A percentile compares a stretch with the other conserved stretches of the same genome.
These are phyloP conservation scores for Alternaria ventricosa DNA, from an alignment of 2,329 filamentous ascomycete genomes.

Conservation along the genomic window DNA sequence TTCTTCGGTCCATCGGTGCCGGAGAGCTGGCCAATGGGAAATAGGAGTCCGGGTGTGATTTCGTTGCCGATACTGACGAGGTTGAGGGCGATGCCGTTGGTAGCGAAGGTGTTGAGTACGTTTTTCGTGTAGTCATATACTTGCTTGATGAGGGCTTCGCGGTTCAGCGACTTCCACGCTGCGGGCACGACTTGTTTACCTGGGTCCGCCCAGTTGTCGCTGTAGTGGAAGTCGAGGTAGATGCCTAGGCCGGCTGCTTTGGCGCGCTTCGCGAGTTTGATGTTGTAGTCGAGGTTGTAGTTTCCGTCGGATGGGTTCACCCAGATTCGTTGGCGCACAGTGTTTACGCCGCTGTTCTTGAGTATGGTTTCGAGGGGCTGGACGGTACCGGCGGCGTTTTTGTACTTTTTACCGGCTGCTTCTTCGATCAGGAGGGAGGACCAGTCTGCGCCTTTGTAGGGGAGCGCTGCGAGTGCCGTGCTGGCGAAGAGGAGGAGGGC, in stretches of 20 bases:
- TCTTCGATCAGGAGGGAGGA: conserved; percentile 72
- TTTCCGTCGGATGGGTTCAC: conserved; percentile 67
- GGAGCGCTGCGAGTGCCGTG: conserved; percentile 56
- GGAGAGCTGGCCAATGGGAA: conserved; percentile 65
- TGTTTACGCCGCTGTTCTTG: conserved; percentile 68
- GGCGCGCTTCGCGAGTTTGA: conserved; percentile 70
- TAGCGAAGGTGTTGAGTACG: conserved; percentile 66
- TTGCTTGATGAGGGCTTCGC: conserved; percentile 65
- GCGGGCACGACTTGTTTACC: conserved; percentile 66
- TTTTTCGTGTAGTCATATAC: conserved; percentile 73
- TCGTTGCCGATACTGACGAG: conserved; percentile 78
- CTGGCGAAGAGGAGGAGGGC: conserved; percentile 26
- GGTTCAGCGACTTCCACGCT: conserved; percentile 66
- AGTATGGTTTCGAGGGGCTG: conserved; percentile 69
- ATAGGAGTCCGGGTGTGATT: conserved; percentile 71
- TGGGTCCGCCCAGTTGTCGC: conserved; percentile 76
- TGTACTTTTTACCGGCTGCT: conserved; percentile 66
- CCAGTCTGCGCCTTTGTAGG: conserved; percentile 73
- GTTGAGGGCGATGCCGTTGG: conserved; percentile 60
- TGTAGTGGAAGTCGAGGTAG: conserved; percentile 70
- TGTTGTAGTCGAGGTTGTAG: conserved; percentile 74
- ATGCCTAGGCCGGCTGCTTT: conserved; percentile 67
- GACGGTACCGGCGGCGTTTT: conserved; percentile 59
- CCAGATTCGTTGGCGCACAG: conserved; percentile 74
- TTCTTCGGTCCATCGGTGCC: conserved; percentile 59